Base-by-base conservation (phyloP, 2,329 filamentous ascomycete genomes). In the Cryphonectria parasitica region DNA sequence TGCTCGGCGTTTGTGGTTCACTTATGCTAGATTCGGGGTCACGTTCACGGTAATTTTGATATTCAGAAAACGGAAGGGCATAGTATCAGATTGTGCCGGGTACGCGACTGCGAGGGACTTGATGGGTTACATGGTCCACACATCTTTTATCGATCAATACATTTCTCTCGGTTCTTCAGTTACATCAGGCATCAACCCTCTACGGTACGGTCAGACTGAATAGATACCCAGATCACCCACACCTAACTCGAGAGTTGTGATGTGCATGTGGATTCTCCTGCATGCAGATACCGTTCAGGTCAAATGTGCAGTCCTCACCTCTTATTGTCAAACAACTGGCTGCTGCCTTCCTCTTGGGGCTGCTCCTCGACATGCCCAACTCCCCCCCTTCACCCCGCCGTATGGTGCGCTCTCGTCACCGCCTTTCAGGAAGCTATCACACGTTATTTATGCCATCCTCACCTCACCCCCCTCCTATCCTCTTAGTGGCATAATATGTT, bases 1-100 rank as follows among this genome's bases (percentile, higher is more conserved):
- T 66, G 49, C 34, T 69, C 28, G 71, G 71, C 71, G 71, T 72
- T 72, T 34, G 62, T 66, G 71, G 64, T 60, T 66, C 54, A 58
- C 36, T 62, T 64, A 69, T 56, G 34, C 54, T 17, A 36, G 19
- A 5, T 61, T 49, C 61, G 13, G 49, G 31, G 34, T 68, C 54
- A 49, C 13, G 43, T 31, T 43, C 52, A 36, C 60, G 31, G 45
- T 64, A 45, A 17, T 58, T 49, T 68, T 63, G 66, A 13, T 54
- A 64, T 64, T 54, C 10, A 63, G 63, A 56, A 63, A 62, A 28
- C n/a, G 25, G 45, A 56, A 28, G 34, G 25, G 36, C 25, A 31
- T 28, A 39, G 28, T 31, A 36, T 11, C 28, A 54, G 28, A 39
- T 19, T n/a, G 17, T 34, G n/a, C 19, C 22, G 58, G 56, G 22